Evolutionary conservation across 805 yeast genomes (phyloP).

Genomic region (Lipomyces chichibuensis): DNA sequence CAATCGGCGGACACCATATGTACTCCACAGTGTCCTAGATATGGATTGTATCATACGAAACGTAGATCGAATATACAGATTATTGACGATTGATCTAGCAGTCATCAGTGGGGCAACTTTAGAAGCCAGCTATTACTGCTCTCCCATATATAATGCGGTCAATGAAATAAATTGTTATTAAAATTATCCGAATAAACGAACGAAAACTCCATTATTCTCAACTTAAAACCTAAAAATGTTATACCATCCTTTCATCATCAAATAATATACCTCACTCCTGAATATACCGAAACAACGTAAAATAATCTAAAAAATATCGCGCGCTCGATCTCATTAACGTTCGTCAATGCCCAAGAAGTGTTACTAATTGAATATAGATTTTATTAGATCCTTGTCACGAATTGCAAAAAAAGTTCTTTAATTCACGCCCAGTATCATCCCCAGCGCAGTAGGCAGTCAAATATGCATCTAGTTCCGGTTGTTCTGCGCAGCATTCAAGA

Average conservation of each 20-base stretch:
- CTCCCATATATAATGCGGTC: not conserved
- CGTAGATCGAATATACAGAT: no score
- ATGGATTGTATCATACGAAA: no score
- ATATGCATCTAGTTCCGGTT: conserved; percentile 29
- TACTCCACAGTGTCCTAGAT: no score
- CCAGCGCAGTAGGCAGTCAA: not conserved
- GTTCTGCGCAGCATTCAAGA: conserved; percentile 48
- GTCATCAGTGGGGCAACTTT: no score
- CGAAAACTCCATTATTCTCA: not conserved
- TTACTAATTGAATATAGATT: not conserved
- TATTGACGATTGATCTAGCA: no score
- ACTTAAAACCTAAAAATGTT: not conserved
- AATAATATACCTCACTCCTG: not conserved
- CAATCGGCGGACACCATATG: no score
- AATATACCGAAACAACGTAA: not conserved
- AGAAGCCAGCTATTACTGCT: no score
- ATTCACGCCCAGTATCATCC: not conserved
- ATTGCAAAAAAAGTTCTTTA: not conserved
- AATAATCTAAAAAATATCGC: not conserved
- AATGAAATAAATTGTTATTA: not conserved
- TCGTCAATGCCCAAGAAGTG: not conserved
- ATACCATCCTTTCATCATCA: not conserved
- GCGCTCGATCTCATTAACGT: not conserved
- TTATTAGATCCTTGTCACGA: not conserved
- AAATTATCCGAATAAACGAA: not conserved